These are phyloP conservation scores for Trypethelium eluteriae DNA, from an alignment of 495 filamentous ascomycete genomes.

Conservation along the genomic window DNA sequence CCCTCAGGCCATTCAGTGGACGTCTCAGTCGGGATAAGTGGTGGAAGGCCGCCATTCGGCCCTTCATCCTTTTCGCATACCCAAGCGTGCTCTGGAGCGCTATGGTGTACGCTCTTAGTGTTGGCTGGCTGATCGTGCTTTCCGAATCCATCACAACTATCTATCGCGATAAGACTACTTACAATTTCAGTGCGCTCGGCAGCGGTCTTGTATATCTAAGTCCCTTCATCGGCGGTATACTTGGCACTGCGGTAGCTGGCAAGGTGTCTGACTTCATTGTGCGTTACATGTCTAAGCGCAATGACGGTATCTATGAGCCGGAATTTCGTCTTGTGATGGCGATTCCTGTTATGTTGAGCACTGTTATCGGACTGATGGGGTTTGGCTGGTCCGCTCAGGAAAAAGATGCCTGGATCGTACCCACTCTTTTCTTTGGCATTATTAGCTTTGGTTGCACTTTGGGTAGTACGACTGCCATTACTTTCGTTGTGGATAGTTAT, in stretches of 20 bases:
- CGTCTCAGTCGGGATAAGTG: conserved; percentile 71
- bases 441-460: conserved; percentile 91
- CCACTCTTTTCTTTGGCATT: conserved; percentile 84
- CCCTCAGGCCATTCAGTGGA: conserved; percentile 67
- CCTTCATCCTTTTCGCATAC: conserved; percentile 79
- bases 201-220: conserved; percentile 85
- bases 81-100: conserved; percentile 88
- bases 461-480: conserved; percentile 89
- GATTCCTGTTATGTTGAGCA: conserved; percentile 67
- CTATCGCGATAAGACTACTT: conserved; percentile 56
- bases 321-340: conserved; percentile 94
- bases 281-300: conserved; percentile 67
- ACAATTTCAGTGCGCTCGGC: conserved; percentile 71
- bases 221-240: conserved; percentile 79
- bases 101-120: conserved; percentile 74
- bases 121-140: conserved; percentile 95
- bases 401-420: conserved; percentile 78
- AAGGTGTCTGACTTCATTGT: conserved; percentile 82
- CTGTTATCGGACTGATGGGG: conserved; percentile 80
- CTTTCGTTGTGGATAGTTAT: conserved; percentile 90
- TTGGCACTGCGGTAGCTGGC: conserved; percentile 86
- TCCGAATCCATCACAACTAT: conserved; percentile 78
- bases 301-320: conserved; percentile 89
- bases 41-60: conserved; percentile 65
- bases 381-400: conserved; percentile 82